Conservation (phyloP, 208 protist species). For the Crithidia expoeki region DNA sequence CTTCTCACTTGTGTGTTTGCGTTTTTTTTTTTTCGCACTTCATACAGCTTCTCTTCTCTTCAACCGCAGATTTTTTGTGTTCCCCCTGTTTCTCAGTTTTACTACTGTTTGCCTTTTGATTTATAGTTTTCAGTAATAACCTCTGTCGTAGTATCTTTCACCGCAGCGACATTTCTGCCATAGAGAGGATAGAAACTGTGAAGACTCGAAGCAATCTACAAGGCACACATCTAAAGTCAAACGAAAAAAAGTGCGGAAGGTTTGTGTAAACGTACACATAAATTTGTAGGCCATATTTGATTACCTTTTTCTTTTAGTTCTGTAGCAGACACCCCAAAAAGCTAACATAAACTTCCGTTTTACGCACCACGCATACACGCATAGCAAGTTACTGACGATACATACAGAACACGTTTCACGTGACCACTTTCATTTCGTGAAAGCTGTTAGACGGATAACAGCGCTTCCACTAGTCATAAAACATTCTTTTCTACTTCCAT, state of each 20-base stretch:
- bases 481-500: too few relatives aligned
- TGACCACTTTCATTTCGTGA: too few relatives aligned
- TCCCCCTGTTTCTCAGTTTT: constrained; percentile 9
- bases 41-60: too few relatives aligned
- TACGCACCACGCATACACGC: constrained; percentile 5
- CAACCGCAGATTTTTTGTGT: too few relatives aligned
- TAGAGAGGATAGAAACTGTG: not conserved
- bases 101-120: not conserved
- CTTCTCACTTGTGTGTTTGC: too few relatives aligned
- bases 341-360: not conserved
- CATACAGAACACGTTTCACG: not conserved
- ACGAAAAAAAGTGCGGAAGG: not conserved
- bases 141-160: not conserved
- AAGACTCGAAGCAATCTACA: not conserved
- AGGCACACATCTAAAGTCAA: not conserved
- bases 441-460: too few relatives aligned
- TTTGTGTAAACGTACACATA: too few relatives aligned
- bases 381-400: not conserved
- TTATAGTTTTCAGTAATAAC: not conserved
- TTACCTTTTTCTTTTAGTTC: not conserved
- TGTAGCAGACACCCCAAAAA: not conserved
- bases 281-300: not conserved
- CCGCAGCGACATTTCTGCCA: not conserved
- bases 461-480: too few relatives aligned
- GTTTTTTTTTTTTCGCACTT: too few relatives aligned